These are phyloP conservation scores for Batkoa obscura DNA, from an alignment of 371 early-diverging fungal species.

Conservation along the genomic window DNA sequence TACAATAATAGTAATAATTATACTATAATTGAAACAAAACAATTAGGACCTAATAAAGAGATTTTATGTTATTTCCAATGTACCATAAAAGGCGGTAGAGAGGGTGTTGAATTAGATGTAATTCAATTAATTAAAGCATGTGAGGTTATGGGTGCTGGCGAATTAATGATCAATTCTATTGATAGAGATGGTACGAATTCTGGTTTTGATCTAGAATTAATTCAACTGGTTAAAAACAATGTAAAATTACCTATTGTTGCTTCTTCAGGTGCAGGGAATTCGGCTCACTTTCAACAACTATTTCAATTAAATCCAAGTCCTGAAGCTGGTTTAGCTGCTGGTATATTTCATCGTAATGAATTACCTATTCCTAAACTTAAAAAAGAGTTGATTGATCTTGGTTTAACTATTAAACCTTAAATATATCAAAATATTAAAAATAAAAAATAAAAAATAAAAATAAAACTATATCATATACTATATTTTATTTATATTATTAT, in stretches of 20 bases:
- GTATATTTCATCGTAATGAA: constrained; percentile 90
- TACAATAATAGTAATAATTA: constrained; percentile 20
- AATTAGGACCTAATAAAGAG: constrained; percentile 79
- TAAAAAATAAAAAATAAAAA: too few relatives aligned
- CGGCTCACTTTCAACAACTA: constrained; percentile 71
- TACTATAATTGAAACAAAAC: constrained; percentile 40
- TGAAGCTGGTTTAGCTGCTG: constrained; percentile 92
- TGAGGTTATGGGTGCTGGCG: constrained; percentile 85
- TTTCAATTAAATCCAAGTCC: constrained; percentile 50
- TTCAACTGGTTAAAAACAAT: constrained; percentile 47
- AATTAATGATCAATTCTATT: constrained; percentile 90
- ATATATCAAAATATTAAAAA: too few relatives aligned
- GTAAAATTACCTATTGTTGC: constrained; percentile 92
- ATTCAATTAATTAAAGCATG: constrained; percentile 71
- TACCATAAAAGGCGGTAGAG: constrained; percentile 91
- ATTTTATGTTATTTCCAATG: constrained; percentile 95
- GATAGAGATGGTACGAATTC: constrained; percentile 93
- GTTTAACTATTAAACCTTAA: too few relatives aligned
- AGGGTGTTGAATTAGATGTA: constrained; percentile 86
- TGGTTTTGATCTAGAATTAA: constrained; percentile 79
- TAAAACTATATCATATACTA: too few relatives aligned
- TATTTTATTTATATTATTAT: too few relatives aligned
- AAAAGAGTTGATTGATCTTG: constrained; percentile 34
- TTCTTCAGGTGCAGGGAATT: constrained; percentile 76
- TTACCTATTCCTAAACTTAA: constrained; percentile 79